Evolutionary conservation across 768 basidiomycete species (phyloP), one percentile per base, ranked within the genome.

Genomic region (Mycena chlorophos): DNA sequence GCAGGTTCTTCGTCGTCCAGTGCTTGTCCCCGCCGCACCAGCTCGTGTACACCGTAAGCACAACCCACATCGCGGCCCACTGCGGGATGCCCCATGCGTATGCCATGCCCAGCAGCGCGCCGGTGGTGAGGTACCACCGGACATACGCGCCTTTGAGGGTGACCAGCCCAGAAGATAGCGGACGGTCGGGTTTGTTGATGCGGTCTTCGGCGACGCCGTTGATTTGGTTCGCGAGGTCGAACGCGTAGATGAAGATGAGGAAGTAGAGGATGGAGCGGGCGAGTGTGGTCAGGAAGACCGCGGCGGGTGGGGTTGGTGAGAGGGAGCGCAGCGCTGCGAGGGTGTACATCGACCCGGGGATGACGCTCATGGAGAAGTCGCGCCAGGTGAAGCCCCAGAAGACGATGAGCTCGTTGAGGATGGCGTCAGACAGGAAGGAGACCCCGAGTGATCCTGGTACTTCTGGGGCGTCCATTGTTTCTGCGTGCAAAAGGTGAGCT

Each of bases 151-250:
- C 53, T 14, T 13, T 30, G 17, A 55, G 19, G 1, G 53, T 28
- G 14, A 47, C 31, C 42, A 8, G 52, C 4, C 57, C 57, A 14
- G 57, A 51, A 3, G 34, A 5, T 19, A 58, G 39, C 5, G 57
- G 57, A 8, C 57, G 49, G 42, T 58, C 57, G 26, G 56, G 56
- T 47, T 57, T 57, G 52, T 57, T 53, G 39, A 57, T 50, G 5
- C 30, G 38, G 19, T 58, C 57, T 38, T 58, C 57, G 8, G 28
- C 40, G 16, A 58, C 5, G 16, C 57, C 56, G 26, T 29, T 60
- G 46, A 57, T 57, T 22, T 57, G 56, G 48, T 57, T 57, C 0
- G 52, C 47, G 30, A 57, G 38, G 28, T 49, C 31, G 52, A 54
- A 58, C 19, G 48, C n/a, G 48, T 54, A 58, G 40, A 58, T 38